These are phyloP conservation scores for Syzygium aqueum DNA, from an alignment of 345 rosid species.

Conservation along the genomic window DNA sequence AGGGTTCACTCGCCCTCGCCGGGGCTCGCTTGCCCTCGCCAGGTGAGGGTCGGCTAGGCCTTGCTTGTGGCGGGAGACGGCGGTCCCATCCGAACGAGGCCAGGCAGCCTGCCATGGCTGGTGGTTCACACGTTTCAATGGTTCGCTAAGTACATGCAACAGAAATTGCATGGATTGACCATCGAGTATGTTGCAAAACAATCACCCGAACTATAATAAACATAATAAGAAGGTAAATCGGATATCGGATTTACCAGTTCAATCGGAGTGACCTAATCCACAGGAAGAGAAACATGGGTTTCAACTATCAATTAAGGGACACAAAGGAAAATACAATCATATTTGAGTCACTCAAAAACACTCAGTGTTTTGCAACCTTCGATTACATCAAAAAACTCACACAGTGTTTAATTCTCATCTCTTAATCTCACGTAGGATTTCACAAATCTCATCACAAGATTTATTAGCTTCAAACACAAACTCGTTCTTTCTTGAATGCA, in stretches of 20 bases:
- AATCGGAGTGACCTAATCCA: background rate
- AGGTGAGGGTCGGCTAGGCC: too few relatives aligned
- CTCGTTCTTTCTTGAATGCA: background rate
- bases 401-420: background rate
- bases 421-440: background rate
- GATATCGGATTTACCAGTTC: background rate
- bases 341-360: background rate
- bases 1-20: too few relatives aligned
- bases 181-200: background rate
- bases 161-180: background rate
- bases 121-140: background rate
- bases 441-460: background rate
- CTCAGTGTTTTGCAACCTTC: background rate
- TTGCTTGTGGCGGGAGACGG: too few relatives aligned
- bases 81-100: too few relatives aligned
- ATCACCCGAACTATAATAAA: background rate
- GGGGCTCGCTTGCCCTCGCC: too few relatives aligned
- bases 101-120: too few relatives aligned
- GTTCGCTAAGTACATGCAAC: background rate
- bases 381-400: background rate
- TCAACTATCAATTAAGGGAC: background rate
- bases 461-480: fast-evolving
- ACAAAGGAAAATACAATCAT: background rate
- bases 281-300: background rate
- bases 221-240: background rate